phyloP scores from a whole-genome alignment of 768 basidiomycete species.

The Floccularia luteovirens region DNA sequence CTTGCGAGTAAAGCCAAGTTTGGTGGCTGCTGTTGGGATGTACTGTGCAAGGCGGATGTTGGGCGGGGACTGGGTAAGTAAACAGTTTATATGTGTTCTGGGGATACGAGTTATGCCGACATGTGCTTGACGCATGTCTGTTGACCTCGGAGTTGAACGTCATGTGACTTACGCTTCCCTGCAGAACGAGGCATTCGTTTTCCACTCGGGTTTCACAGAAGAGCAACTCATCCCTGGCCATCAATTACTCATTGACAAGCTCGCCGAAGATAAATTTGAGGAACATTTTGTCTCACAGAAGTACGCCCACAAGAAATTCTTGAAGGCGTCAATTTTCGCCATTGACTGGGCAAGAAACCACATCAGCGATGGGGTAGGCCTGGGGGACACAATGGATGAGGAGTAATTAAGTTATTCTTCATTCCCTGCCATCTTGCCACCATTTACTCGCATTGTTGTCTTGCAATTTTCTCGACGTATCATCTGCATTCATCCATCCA shows the following conservation, averaged over 20 bases:
- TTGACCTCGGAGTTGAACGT: conserved; percentile 7
- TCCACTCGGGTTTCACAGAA: conserved; percentile 88
- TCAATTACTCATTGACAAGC: conserved; percentile 73
- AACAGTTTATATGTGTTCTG: conserved; percentile 11
- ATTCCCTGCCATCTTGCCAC: conserved; percentile 2
- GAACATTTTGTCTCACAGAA: conserved; percentile 89
- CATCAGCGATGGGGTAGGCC: conserved; percentile 19
- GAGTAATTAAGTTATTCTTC: conserved; percentile 19
- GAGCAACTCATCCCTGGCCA: conserved; percentile 81
- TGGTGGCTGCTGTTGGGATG: conserved; percentile 96
- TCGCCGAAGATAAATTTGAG: conserved; percentile 75
- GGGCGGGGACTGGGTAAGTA: conserved; percentile 91
- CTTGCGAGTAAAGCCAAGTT: conserved; percentile 86
- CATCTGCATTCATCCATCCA: conserved; percentile 10
- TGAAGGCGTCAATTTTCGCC: conserved; percentile 80
- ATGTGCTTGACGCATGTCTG: conserved; percentile 9
- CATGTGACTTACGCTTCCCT: conserved; percentile 31
- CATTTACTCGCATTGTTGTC: conserved; percentile 8
- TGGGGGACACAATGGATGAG: conserved; percentile 38
- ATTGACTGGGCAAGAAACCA: conserved; percentile 65
- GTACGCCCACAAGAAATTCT: conserved; percentile 96
- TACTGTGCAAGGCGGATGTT: conserved; percentile 93
- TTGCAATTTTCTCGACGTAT: conserved; percentile 9
- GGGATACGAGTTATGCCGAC: conserved; percentile 5
- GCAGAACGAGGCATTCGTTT: conserved; percentile 87